phyloP scores from a whole-genome alignment of 805 yeast genomes.

The Metschnikowia shivogae region DNA sequence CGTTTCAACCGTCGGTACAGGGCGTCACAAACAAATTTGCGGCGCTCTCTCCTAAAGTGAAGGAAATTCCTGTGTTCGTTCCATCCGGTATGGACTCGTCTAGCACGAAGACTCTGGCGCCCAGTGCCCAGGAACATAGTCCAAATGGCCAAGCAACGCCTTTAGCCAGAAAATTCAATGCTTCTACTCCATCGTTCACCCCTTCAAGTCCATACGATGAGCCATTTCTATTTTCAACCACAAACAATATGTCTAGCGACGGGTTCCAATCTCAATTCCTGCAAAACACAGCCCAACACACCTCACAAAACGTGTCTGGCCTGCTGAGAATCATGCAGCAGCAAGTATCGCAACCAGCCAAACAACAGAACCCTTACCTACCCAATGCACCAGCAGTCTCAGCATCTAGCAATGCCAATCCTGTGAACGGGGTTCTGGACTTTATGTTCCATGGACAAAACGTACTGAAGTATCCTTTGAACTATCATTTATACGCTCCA shows the following conservation, averaged over 20 bases:
- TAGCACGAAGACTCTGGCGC: conserved; percentile 4
- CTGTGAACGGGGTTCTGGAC: conserved; percentile 10
- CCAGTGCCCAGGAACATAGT: conserved; percentile 11
- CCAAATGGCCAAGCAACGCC: conserved; percentile 6
- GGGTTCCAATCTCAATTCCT: conserved; percentile 8
- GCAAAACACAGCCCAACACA: conserved; percentile 14
- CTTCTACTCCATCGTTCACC: conserved; percentile 38
- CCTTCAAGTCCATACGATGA: conserved; percentile 23
- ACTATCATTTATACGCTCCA: conserved; percentile 88
- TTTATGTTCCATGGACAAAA: conserved; percentile 14
- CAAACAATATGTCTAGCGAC: conserved; percentile 6
- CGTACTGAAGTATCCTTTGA: conserved; percentile 46
- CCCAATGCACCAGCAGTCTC: conserved; percentile 8
- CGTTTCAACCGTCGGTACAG: conserved; percentile 39
- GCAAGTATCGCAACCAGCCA: conserved; percentile 12
- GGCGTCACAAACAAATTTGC: conserved; percentile 36
- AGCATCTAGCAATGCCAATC: conserved; percentile 8
- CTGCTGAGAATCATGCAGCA: conserved; percentile 12
- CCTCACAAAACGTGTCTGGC: conserved; percentile 4
- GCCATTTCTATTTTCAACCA: conserved; percentile 4
- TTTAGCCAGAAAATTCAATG: conserved; percentile 28
- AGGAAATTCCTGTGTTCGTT: conserved; percentile 46
- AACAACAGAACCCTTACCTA: conserved; percentile 24
- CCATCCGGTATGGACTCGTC: conserved; percentile 32
- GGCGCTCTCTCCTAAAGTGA: conserved; percentile 45